A percentile compares a stretch with the other conserved stretches of the same genome.
These are phyloP conservation scores for Solanum pennellii DNA, from an alignment of 257 asterid species.

Conservation along the genomic window DNA sequence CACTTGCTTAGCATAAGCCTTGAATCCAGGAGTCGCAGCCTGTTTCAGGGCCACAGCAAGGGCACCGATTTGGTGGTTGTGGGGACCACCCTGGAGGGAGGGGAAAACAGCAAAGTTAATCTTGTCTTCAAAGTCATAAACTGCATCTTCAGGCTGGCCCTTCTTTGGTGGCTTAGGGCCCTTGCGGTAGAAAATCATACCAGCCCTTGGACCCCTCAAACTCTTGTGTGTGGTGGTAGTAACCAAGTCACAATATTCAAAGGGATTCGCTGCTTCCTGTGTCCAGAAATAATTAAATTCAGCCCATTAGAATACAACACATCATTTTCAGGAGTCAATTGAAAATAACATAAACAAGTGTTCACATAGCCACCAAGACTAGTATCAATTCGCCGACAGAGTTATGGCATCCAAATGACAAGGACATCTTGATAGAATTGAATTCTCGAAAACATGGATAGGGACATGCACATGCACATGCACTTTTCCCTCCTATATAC, in stretches of 20 bases:
- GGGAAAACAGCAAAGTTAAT: constrained; percentile 96
- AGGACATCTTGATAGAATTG: background rate
- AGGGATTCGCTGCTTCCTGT: constrained; percentile 73
- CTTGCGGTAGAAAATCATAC: constrained; percentile 42
- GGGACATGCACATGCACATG: background rate
- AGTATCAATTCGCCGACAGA: background rate
- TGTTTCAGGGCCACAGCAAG: constrained; percentile 96
- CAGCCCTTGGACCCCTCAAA: constrained; percentile 82
- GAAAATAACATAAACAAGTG: background rate
- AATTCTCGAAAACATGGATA: background rate
- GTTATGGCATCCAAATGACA: background rate
- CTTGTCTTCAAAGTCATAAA: constrained; percentile 92
- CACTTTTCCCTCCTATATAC: background rate
- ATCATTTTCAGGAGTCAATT: background rate
- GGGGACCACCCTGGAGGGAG: constrained; percentile 97
- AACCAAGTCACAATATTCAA: constrained; percentile 83
- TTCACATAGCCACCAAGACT: background rate
- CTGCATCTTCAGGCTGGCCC: constrained; percentile 75
- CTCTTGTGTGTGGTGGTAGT: constrained; percentile 99
- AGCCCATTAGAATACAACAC: background rate
- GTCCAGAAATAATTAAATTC: background rate
- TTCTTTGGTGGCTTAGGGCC: constrained; percentile 47
- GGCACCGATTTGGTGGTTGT: constrained; percentile 98
- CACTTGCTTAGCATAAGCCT: constrained; percentile 89
- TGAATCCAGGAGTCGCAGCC: constrained; percentile 70